Conservation (phyloP, 352 stramenopile species). For the Pythium monospermum region DNA sequence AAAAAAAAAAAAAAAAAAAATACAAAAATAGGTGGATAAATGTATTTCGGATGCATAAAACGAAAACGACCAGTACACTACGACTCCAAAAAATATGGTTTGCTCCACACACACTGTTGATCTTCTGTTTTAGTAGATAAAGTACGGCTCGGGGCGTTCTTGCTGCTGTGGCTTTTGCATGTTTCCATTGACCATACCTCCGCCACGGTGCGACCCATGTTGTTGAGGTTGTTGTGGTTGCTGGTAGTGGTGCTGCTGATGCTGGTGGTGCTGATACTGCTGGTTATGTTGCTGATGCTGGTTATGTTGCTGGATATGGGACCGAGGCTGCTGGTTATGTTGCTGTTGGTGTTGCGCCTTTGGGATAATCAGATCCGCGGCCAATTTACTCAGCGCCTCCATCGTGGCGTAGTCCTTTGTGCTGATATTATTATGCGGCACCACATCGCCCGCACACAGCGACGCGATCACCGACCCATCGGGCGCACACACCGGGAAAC, state of each 20-base stretch:
- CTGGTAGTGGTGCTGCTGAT: not conserved
- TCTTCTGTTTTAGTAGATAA: not conserved
- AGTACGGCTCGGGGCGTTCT: not conserved
- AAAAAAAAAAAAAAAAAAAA: too few species aligned
- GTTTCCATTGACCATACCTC: too few species aligned
- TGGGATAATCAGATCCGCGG: conserved; percentile 33
- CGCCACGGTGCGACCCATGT: not conserved
- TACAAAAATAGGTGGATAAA: too few species aligned
- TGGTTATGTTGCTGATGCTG: not conserved
- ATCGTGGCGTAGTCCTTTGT: conserved; percentile 76
- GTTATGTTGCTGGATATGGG: not conserved
- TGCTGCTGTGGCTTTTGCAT: too few species aligned
- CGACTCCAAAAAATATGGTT: too few species aligned
- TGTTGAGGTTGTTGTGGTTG: not conserved
- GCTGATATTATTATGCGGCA: conserved; percentile 51
- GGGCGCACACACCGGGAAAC: conserved; percentile 46
- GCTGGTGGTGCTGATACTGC: not conserved
- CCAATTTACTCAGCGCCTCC: conserved; percentile 48
- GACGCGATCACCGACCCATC: conserved; percentile 44
- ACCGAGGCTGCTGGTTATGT: not conserved
- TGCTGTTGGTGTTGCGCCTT: not conserved
- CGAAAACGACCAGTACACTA: too few species aligned
- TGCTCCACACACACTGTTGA: not conserved
- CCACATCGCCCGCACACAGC: conserved; percentile 35
- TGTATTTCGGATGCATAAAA: too few species aligned